phyloP scores from a whole-genome alignment of 2,329 filamentous ascomycete genomes.

The Apiospora koreana region DNA sequence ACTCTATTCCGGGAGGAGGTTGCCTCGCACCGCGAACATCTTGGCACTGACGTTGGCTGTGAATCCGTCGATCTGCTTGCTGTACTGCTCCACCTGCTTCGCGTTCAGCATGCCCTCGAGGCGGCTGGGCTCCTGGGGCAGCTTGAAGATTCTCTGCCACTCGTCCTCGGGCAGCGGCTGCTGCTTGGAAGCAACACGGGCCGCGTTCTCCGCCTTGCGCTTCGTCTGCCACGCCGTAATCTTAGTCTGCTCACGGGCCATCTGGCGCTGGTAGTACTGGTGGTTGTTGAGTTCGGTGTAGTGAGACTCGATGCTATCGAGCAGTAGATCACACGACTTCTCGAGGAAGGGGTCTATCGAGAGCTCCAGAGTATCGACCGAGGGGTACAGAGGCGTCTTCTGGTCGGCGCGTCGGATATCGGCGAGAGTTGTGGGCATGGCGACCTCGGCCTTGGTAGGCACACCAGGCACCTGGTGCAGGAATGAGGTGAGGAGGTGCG shows the following conservation, averaged over 20 bases:
- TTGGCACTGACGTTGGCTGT: slow-evolving; percentile 89
- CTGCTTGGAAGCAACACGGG: slow-evolving; percentile 84
- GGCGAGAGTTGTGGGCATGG: slow-evolving; percentile 76
- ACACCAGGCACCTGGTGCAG: slow-evolving; percentile 84
- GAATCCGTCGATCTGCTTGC: slow-evolving; percentile 94
- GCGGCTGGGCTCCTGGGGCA: slow-evolving; percentile 90
- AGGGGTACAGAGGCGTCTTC: slow-evolving; percentile 74
- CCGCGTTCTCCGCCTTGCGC: slow-evolving; percentile 93
- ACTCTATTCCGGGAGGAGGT: slow-evolving; percentile 58
- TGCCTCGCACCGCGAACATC: slow-evolving; percentile 93
- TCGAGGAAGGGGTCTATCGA: slow-evolving; percentile 97
- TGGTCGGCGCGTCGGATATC: slow-evolving; percentile 70
- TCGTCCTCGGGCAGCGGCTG: slow-evolving; percentile 89
- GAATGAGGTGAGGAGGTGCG: slow-evolving; percentile 92
- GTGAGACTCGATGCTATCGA: slow-evolving; percentile 96
- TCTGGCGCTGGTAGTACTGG: slow-evolving; percentile 91
- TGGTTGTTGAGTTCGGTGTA: slow-evolving; percentile 99
- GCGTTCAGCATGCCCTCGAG: slow-evolving; percentile 94
- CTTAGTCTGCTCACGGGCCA: slow-evolving; percentile 93
- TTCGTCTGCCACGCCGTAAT: slow-evolving; percentile 96
- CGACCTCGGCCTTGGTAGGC: slow-evolving; percentile 65
- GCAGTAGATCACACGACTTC: slow-evolving; percentile 94
- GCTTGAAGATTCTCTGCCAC: slow-evolving; percentile 97
- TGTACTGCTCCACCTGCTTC: slow-evolving; percentile 96
- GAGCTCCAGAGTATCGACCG: slow-evolving; percentile 86